Conservation (phyloP, 306 rosid species). For the Sphenostylis stenocarpa region DNA sequence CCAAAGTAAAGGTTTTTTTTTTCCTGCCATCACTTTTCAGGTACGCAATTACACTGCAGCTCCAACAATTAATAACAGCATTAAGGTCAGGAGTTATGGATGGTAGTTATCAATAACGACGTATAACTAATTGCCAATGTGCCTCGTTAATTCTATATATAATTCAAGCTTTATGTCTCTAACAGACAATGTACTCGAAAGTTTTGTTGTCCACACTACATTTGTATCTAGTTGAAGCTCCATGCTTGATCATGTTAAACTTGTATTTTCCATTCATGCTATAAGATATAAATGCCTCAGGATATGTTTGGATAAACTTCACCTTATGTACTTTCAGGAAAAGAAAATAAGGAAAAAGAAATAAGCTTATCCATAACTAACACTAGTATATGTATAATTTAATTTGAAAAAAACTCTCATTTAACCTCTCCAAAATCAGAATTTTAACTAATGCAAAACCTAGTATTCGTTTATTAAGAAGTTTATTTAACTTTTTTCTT, state of each 20-base stretch:
- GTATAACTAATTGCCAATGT: neutral
- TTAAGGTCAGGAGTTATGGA: slow-evolving; percentile 63
- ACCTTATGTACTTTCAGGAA: too few species aligned
- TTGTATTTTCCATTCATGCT: neutral
- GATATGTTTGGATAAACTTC: too few species aligned
- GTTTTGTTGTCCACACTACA: neutral
- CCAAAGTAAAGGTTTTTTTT: neutral
- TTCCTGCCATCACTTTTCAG: slow-evolving; percentile 42
- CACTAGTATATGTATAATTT: too few species aligned
- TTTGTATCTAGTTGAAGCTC: too few species aligned
- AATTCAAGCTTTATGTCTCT: neutral
- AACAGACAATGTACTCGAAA: neutral
- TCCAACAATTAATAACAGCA: slow-evolving; percentile 80
- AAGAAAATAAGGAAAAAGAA: too few species aligned
- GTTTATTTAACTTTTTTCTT: too few species aligned
- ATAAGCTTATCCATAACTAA: too few species aligned
- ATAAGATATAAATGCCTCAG: neutral
- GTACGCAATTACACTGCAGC: slow-evolving; percentile 70
- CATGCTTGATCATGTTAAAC: neutral
- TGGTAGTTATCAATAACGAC: neutral
- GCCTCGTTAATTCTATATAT: neutral
- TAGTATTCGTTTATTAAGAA: too few species aligned
- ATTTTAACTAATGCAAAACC: too few species aligned
- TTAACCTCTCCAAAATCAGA: too few species aligned
- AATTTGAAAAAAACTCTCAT: too few species aligned